These are phyloP conservation scores for Psilocybe sp. DNA, from an alignment of 768 basidiomycete genomes.

Conservation along the genomic window DNA sequence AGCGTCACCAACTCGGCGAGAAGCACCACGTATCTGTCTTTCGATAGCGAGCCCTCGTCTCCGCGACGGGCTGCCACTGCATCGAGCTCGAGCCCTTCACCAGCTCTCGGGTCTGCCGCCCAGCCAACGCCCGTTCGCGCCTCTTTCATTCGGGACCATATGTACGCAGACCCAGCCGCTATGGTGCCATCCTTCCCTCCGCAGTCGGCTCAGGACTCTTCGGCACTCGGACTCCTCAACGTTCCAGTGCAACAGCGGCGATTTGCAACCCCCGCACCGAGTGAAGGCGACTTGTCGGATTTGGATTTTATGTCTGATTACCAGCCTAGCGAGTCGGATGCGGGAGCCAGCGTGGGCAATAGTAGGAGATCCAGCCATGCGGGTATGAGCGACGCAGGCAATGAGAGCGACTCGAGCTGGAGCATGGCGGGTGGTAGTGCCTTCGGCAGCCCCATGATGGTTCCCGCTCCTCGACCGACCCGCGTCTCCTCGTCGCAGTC, in stretches of 20 bases:
- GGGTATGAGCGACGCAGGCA: conserved; percentile 7
- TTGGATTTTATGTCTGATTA: conserved; percentile 22
- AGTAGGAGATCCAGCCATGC: too few species aligned
- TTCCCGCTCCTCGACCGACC: too few species aligned
- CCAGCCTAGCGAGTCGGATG: conserved; percentile 9
- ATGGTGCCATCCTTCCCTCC: too few species aligned
- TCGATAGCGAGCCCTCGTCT: conserved; percentile 5
- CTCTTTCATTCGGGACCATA: neutral
- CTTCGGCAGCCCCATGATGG: too few species aligned
- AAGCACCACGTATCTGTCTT: conserved; percentile 16
- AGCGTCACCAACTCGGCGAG: conserved; percentile 10
- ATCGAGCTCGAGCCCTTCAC: neutral
- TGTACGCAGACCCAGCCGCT: too few species aligned
- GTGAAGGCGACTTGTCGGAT: conserved; percentile 19
- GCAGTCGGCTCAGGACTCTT: neutral
- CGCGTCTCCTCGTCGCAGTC: too few species aligned
- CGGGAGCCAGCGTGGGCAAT: neutral
- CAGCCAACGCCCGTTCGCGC: neutral
- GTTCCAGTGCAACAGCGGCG: neutral
- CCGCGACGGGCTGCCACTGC: neutral
- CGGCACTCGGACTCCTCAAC: neutral
- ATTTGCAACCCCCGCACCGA: conserved; percentile 1
- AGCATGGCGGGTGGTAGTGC: conserved; percentile 12
- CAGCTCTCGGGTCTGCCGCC: neutral
- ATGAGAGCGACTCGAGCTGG: conserved; percentile 16